phyloP scores from a whole-genome alignment of 2,329 filamentous ascomycete species.

The Metarhizium brunneum region DNA sequence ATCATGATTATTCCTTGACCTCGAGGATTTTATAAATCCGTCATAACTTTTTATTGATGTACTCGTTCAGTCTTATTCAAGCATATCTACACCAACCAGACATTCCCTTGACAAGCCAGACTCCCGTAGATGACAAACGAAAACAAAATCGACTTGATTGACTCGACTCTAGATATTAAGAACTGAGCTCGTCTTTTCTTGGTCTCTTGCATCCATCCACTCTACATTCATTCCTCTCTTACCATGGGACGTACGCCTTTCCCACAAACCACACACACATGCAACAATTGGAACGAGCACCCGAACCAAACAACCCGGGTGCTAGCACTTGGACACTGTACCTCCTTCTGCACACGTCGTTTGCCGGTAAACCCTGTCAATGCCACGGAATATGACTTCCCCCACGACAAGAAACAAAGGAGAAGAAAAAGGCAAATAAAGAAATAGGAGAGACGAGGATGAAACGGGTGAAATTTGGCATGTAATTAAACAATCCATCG shows the following conservation, averaged over 20 bases:
- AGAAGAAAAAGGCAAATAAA: not conserved
- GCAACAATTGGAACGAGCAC: too few relatives aligned
- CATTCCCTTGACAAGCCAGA: not conserved
- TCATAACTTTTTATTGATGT: not conserved
- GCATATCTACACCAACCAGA: not conserved
- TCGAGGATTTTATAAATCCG: not conserved
- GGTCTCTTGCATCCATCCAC: too few relatives aligned
- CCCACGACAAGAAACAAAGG: not conserved
- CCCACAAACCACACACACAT: too few relatives aligned
- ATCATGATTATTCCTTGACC: not conserved
- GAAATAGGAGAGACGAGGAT: not conserved
- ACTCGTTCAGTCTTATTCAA: not conserved
- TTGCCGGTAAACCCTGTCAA: too few relatives aligned
- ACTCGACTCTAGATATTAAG: too few relatives aligned
- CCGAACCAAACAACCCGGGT: too few relatives aligned
- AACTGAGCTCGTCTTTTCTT: too few relatives aligned
- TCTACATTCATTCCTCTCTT: too few relatives aligned
- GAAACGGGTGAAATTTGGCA: slow-evolving; percentile 1
- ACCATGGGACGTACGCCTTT: too few relatives aligned
- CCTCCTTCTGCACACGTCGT: too few relatives aligned
- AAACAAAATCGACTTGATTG: too few relatives aligned
- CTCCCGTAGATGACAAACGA: not conserved
- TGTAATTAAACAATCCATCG: not conserved
- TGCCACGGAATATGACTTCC: not conserved
- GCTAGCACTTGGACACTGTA: too few relatives aligned